Evolutionary conservation across 2,329 filamentous ascomycete genomes (phyloP).

Genomic region (Fusarium papillatum): DNA sequence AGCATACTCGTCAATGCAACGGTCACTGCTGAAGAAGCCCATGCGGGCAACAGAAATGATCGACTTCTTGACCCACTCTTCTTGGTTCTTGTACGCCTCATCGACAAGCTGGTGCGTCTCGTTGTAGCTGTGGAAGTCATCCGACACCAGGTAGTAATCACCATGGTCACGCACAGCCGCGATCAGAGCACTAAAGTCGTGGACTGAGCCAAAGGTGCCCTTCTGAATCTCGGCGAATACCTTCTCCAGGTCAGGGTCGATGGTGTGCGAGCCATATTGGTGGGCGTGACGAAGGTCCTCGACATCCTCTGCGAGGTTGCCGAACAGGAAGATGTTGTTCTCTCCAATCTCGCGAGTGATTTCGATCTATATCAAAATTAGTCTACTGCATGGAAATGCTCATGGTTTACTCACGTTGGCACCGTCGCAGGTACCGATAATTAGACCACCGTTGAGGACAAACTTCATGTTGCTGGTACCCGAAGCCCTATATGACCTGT

Average conservation of each 20-base stretch:
- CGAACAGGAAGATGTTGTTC: slow-evolving; percentile 98
- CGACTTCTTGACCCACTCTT: slow-evolving; percentile 92
- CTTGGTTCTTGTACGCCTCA: slow-evolving; percentile 90
- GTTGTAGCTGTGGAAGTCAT: slow-evolving; percentile 96
- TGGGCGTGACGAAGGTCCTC: slow-evolving; percentile 95
- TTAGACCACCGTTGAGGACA: slow-evolving; percentile 94
- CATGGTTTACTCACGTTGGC: slow-evolving; percentile 80
- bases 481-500: slow-evolving; percentile 61
- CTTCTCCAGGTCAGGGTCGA: slow-evolving; percentile 82
- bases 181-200: slow-evolving; percentile 86
- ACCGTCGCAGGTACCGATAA: slow-evolving; percentile 98
- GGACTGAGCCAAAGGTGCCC: slow-evolving; percentile 84
- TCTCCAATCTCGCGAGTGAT: slow-evolving; percentile 98
- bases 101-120: slow-evolving; percentile 93
- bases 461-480: slow-evolving; percentile 99
- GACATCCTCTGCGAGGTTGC: slow-evolving; percentile 94
- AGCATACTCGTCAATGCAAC: slow-evolving; percentile 97
- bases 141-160: slow-evolving; percentile 97
- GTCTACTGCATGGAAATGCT: background rate
- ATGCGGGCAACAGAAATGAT: slow-evolving; percentile 92
- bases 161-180: slow-evolving; percentile 91
- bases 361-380: slow-evolving; percentile 73
- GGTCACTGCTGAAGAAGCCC: slow-evolving; percentile 97
- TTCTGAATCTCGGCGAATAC: slow-evolving; percentile 89
- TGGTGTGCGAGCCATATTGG: slow-evolving; percentile 82